These are phyloP conservation scores for Lachancea dasiensis DNA, from an alignment of 805 yeast species.

Conservation along the genomic window DNA sequence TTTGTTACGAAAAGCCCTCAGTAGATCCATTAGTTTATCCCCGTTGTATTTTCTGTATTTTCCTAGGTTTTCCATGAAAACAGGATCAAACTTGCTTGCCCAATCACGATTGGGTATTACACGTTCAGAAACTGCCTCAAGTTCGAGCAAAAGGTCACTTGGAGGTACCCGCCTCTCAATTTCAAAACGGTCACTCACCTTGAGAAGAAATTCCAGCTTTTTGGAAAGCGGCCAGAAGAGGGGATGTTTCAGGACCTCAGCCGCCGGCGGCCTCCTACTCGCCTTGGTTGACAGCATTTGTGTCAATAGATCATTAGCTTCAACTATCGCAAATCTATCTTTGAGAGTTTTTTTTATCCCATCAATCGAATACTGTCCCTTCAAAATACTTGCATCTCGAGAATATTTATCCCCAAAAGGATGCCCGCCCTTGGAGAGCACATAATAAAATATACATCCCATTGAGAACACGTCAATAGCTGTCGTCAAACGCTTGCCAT, in stretches of 20 bases:
- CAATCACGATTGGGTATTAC: slow-evolving; percentile 66
- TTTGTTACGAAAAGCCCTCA: slow-evolving; percentile 87
- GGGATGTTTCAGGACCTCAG: slow-evolving; percentile 71
- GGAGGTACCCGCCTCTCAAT: slow-evolving; percentile 78
- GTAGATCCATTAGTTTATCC: slow-evolving; percentile 71
- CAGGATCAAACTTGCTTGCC: slow-evolving; percentile 65
- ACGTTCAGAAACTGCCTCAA: slow-evolving; percentile 47
- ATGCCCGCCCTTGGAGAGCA: slow-evolving; percentile 75
- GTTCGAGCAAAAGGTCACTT: slow-evolving; percentile 45
- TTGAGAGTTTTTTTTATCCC: slow-evolving; percentile 30
- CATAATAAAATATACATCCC: slow-evolving; percentile 91
- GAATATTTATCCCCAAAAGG: slow-evolving; percentile 92
- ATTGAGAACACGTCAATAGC: slow-evolving; percentile 91
- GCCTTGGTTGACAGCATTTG: slow-evolving; percentile 72
- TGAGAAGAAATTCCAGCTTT: slow-evolving; percentile 76
- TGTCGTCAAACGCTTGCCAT: slow-evolving; percentile 64
- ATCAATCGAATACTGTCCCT: slow-evolving; percentile 50
- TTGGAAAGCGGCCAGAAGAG: slow-evolving; percentile 74
- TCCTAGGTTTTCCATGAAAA: slow-evolving; percentile 77
- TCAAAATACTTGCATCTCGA: slow-evolving; percentile 84
- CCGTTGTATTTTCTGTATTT: slow-evolving; percentile 85
- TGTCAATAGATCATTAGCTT: slow-evolving; percentile 65
- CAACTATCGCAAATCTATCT: slow-evolving; percentile 36
- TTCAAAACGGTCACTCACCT: slow-evolving; percentile 88
- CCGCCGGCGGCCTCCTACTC: slow-evolving; percentile 61